Conservation (phyloP, 805 yeast genomes). For the Candida khao-thaluensis region DNA sequence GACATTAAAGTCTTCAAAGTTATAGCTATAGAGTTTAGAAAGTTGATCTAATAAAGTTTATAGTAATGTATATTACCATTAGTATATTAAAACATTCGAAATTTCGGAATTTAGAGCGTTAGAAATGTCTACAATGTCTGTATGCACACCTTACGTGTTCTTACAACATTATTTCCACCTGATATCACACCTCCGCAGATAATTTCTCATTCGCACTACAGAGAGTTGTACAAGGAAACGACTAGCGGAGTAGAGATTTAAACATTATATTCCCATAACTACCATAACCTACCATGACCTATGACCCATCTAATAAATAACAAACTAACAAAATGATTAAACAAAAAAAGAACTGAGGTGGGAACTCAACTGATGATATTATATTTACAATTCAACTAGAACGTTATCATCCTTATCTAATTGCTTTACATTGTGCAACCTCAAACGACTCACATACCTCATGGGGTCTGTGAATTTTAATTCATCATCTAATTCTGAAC, state of each 20-base stretch:
- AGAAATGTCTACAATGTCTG: too few relatives aligned
- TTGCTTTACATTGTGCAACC: slow-evolving; percentile 19
- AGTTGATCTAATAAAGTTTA: not conserved
- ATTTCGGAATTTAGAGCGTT: too few relatives aligned
- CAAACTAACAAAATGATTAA: slow-evolving; percentile 3
- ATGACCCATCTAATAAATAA: slow-evolving; percentile 9
- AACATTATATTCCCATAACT: slow-evolving; percentile 3
- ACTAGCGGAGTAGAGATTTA: not conserved
- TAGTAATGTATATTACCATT: slow-evolving; percentile 1
- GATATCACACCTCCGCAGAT: not conserved
- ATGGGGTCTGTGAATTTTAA: slow-evolving; percentile 16
- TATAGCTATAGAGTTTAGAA: slow-evolving; percentile 1
- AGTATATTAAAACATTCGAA: too few relatives aligned
- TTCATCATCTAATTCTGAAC: slow-evolving; percentile 17
- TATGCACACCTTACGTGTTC: too few relatives aligned
- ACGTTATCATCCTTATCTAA: slow-evolving; percentile 20
- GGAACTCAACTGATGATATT: too few relatives aligned
- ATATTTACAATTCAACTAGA: slow-evolving; percentile 13
- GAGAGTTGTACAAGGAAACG: too few relatives aligned
- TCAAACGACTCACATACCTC: slow-evolving; percentile 15
- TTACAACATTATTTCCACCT: too few relatives aligned
- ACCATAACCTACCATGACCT: slow-evolving; percentile 8
- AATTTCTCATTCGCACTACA: too few relatives aligned
- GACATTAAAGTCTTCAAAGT: slow-evolving; percentile 3
- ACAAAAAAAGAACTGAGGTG: too few relatives aligned